phyloP scores from a whole-genome alignment of 192 early-diverging fungal species.

The Umbelopsis isabellina region DNA sequence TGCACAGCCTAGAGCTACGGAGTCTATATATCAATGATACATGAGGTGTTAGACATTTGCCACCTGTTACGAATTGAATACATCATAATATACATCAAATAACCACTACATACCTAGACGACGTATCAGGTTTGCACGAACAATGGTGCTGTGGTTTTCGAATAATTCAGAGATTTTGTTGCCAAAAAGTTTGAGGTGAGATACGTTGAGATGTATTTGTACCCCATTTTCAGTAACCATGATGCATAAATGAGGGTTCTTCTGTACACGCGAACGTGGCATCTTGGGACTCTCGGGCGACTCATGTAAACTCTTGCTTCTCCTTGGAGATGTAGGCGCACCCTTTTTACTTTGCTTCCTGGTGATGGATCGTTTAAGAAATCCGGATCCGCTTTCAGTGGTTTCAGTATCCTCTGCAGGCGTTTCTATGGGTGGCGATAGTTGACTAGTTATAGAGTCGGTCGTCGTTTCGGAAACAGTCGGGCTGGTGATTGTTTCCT shows the following conservation, averaged over 20 bases:
- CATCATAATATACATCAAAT: neutral
- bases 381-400: neutral
- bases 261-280: constrained; percentile 15
- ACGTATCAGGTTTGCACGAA: constrained; percentile 15
- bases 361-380: constrained; percentile 1
- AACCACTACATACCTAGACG: constrained; percentile 8
- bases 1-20: constrained; percentile 5
- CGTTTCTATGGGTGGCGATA: neutral
- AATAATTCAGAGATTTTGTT: neutral
- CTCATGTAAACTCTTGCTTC: neutral
- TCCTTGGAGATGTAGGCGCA: neutral
- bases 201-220: constrained; percentile 22
- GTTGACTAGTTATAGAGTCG: neutral
- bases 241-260: constrained; percentile 35
- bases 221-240: constrained; percentile 8
- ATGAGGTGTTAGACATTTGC: too few relatives aligned
- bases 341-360: constrained; percentile 11
- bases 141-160: constrained; percentile 6
- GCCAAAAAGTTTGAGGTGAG: constrained; percentile 27
- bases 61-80: neutral
- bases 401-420: neutral
- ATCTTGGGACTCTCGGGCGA: neutral
- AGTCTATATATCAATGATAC: neutral
- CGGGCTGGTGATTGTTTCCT: neutral
- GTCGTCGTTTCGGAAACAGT: neutral